Percentiles rank a stretch among this genome's conserved stretches.
These are phyloP conservation scores for Fraxinus cuspidata DNA, from an alignment of 257 asterid genomes.

Conservation along the genomic window DNA sequence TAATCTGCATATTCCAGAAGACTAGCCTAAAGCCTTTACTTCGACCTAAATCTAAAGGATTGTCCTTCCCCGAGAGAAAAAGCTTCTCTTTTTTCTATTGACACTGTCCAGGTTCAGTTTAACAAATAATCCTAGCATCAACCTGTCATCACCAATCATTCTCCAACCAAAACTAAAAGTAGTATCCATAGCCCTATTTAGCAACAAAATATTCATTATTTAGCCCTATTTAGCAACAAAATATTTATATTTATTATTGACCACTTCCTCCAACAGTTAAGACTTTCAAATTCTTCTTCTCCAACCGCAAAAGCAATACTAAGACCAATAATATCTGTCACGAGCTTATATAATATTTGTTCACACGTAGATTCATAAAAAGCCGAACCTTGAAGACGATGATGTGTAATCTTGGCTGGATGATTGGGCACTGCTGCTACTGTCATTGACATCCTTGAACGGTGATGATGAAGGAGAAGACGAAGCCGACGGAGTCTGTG, in stretches of 20 bases:
- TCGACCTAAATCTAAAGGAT: neutral
- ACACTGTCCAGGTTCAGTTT: neutral
- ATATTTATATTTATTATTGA: neutral
- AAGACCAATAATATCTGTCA: neutral
- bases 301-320: conserved; percentile 1
- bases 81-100: neutral
- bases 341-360: neutral
- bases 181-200: conserved; percentile 19
- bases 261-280: conserved; percentile 28
- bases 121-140: neutral
- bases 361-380: neutral
- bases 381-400: conserved; percentile 66
- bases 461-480: conserved; percentile 50
- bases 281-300: conserved; percentile 13
- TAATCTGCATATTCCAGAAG: neutral
- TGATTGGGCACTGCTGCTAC: conserved; percentile 41
- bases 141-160: conserved; percentile 5
- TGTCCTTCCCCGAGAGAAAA: neutral
- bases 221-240: conserved; percentile 25
- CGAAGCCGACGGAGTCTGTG: conserved; percentile 60
- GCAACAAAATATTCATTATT: conserved; percentile 17
- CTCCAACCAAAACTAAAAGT: conserved; percentile 4
- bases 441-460: conserved; percentile 47
- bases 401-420: conserved; percentile 51
- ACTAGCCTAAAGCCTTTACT: conserved; percentile 13